A percentile compares a stretch with the other conserved stretches of the same genome.
Evolutionary conservation across 352 stramenopile genomes (phyloP).

Genomic region (Elongisporangium anandrum): DNA sequence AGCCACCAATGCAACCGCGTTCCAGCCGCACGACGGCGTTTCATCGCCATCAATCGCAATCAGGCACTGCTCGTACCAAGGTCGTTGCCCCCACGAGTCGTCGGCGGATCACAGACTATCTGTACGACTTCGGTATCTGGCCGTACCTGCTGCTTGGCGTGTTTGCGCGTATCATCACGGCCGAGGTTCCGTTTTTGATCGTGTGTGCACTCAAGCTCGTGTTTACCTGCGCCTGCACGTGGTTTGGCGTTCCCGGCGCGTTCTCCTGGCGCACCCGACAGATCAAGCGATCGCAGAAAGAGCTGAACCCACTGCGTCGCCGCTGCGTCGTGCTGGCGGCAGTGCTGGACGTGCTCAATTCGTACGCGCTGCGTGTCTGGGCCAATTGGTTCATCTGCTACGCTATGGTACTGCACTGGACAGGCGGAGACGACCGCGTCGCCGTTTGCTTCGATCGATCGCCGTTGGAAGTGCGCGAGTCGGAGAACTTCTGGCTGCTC

Average conservation of each 20-base stretch:
- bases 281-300: conserved; percentile 32
- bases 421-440: conserved; percentile 1
- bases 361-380: conserved; percentile 53
- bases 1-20: conserved; percentile 2
- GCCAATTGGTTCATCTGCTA: conserved; percentile 56
- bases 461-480: conserved; percentile 42
- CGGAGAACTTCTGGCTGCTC: conserved; percentile 57
- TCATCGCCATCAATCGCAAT: conserved; percentile 12
- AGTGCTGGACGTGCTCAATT: conserved; percentile 56
- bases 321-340: conserved; percentile 50
- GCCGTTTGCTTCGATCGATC: conserved; percentile 35
- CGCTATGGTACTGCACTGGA: conserved; percentile 16
- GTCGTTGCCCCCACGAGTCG: conserved; percentile 2
- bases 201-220: conserved; percentile 61
- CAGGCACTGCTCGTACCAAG: not conserved
- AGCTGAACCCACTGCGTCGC: conserved; percentile 41
- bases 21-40: conserved; percentile 30
- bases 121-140: conserved; percentile 73
- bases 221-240: conserved; percentile 69
- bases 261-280: conserved; percentile 56
- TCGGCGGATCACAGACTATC: conserved; percentile 42
- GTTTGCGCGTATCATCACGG: conserved; percentile 33
- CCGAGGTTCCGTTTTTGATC: conserved; percentile 30
- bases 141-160: conserved; percentile 61
- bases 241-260: conserved; percentile 48